Evolutionary conservation across 805 yeast genomes (phyloP), one percentile per base, ranked within the genome.

Genomic region (Nakazawaea laoshanensis): DNA sequence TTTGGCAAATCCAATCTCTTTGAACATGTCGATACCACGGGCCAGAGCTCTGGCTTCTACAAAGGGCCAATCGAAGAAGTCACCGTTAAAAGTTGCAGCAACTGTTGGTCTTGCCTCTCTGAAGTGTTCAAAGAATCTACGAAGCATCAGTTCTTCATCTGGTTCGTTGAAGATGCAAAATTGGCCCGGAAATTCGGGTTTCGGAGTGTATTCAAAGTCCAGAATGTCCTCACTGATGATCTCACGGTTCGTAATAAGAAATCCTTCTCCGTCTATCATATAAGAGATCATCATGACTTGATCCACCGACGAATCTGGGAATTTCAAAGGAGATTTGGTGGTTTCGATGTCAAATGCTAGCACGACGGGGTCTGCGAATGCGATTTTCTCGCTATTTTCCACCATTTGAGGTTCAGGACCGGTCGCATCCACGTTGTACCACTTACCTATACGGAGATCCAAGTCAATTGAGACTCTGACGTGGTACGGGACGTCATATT

Each of bases 241-340:
- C 45, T 88, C 96, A 46, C 99, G 64, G 52, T 92, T 92, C 7
- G 97, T 92, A 39, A 92, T 94, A 24, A 92, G 61, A 50, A 63
- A 92, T 24, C 99, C 99, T 46, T 85, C 94, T 8, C 97, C 98
- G 52, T 92, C 98, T 40, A 92, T 88, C 98, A 94, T 94, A 53
- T 92, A 92, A 3, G 98, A 94, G 32, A 92, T 92, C 98, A 94
- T 94, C 96, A 92, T 92, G 25, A 92, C 72, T 55, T 85, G 94
- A 58, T 92, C 99, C 5, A 82, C 67, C 8, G 80, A 65, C 5
- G 96, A 71, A 47, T 86, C 98, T 0, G 99, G 99, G 45, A 92
- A 92, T 52, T 92, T 94, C 39, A 92, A 66, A 2, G 97, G 97
- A 9, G 94, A 86, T 52, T 92, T 92, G 10, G 96, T 86, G 1